A percentile compares a stretch with the other conserved stretches of the same genome.
These are phyloP conservation scores for Sideroxylon spinosum DNA, from an alignment of 179 eudicot species.

Conservation along the genomic window DNA sequence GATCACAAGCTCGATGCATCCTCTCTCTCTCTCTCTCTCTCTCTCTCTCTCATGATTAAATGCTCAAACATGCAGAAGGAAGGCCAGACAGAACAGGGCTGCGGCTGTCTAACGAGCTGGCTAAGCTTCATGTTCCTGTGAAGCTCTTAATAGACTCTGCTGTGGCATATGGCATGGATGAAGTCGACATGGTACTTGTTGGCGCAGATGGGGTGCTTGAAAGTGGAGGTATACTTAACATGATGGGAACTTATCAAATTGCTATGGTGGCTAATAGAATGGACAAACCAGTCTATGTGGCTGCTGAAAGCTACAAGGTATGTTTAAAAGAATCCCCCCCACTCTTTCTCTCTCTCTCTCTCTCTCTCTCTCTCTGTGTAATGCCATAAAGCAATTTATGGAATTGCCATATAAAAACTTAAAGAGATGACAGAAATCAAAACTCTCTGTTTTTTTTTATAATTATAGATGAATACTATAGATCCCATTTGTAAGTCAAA, in stretches of 20 bases:
- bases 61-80: conserved; percentile 61
- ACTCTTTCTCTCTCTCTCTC: too few relatives aligned
- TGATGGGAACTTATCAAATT: conserved; percentile 98
- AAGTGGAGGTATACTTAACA: conserved; percentile 92
- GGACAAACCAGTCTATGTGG: conserved; percentile 92
- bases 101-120: conserved; percentile 80
- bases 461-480: too few relatives aligned
- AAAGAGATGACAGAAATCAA: too few relatives aligned
- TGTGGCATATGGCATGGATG: conserved; percentile 94
- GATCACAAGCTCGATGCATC: too few relatives aligned
- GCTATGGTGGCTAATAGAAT: conserved; percentile 86
- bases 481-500: too few relatives aligned
- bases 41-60: not conserved
- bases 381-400: too few relatives aligned
- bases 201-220: conserved; percentile 99
- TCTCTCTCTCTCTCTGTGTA: too few relatives aligned
- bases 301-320: conserved; percentile 99
- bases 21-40: not conserved
- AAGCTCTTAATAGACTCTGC: conserved; percentile 91
- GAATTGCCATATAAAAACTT: too few relatives aligned
- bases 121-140: conserved; percentile 90
- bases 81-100: conserved; percentile 91
- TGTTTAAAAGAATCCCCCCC: not conserved
- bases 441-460: too few relatives aligned
- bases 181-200: conserved; percentile 89